Evolutionary conservation across 2,329 filamentous ascomycete species (phyloP), one percentile per base, ranked within the genome.

Genomic region (Coniochaeta prunicola): DNA sequence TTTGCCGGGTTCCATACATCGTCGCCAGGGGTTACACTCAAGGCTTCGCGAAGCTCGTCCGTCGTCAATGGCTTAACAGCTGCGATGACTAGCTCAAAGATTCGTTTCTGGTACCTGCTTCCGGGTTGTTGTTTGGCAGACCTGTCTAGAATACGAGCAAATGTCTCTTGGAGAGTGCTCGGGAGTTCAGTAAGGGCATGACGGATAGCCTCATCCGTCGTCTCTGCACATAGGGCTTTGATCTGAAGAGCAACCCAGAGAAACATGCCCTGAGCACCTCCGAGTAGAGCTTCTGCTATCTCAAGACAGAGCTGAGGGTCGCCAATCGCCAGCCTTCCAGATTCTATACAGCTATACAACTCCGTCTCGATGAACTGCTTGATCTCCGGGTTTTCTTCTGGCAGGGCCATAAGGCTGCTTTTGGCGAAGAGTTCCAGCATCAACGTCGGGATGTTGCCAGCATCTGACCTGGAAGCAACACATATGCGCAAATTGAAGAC

Each of bases 201-300:
- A 0, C 67, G 67, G 26, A 78, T 76, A 0, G 60, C 65, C 0
- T 69, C 53, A 42, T 78, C 74, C 0, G 73, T 73, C 59, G 67
- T 65, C 58, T 70, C 70, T 1, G 24, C 21, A 56, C 73, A 77
- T 0, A 76, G 58, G 0, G 68, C 65, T 12, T 68, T 58, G 6
- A 76, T 67, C 57, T 76, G 72, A 1, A 75, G 63, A 2, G 64
- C 65, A 0, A 67, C 71, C 73, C 72, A 74, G 1, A 74, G 64
- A 33, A 75, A 76, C 72, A 76, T 76, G 17, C 73, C 72, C 19
- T 73, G 64, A 0, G 71, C 66, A 1, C 70, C 67, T 17, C 55
- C 0, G 0, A 64, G 15, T 0, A 72, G 62, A 8, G 65, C 56
- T 3, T 67, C 56, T 3, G 53, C 33, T 2, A 69, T 63, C 0